Evolutionary conservation across 2,329 filamentous ascomycete species (phyloP), one percentile per base, ranked within the genome.

Genomic region (Aspergillus pseudoglaucus): DNA sequence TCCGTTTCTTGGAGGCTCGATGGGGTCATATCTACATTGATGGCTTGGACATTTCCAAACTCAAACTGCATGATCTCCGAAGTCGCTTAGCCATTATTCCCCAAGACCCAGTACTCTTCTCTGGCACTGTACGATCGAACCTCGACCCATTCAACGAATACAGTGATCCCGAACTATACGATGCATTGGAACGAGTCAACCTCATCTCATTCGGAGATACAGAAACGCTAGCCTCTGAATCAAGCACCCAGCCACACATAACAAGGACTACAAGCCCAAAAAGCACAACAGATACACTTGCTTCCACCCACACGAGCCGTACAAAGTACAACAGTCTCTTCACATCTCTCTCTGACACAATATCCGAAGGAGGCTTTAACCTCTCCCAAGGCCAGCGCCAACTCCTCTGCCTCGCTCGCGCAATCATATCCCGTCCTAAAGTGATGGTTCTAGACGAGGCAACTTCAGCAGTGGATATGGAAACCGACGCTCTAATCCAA

Each of bases 381-480:
- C 52, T 64, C 23, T 63, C 59, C 1, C 60, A 59, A n/a, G 62
- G 62, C 7, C 59, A 64, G 15, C 50, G 60, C 0, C 62, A 64
- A 38, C 52, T 64, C 4, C 48, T 64, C 4, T 62, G 58, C 17
- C 55, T 63, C 0, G 57, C 62, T 1, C 57, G 61, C 2, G 58
- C 58, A 44, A 88, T 89, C 55, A 81, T 88, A 20, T 77, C 81
- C 0, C 77, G 83, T 0, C 85, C 87, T 3, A 85, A 85, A 61
- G 82, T 91, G 57, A 85, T 91, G 79, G 81, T 90, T 1, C 77
- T 90, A 1, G 87, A 91, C 62, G 87, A 90, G 69, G 87, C 87
- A 0, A 91, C 87, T 0, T 84, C 80, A 3, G 85, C 87, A 0
- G 85, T 90, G 2, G 87, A 90, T 64, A 88, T 88, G 83, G 74